Evolutionary conservation across 1,284 basidiomycete genomes (phyloP).

Genomic region (Stereum hirsutum): DNA sequence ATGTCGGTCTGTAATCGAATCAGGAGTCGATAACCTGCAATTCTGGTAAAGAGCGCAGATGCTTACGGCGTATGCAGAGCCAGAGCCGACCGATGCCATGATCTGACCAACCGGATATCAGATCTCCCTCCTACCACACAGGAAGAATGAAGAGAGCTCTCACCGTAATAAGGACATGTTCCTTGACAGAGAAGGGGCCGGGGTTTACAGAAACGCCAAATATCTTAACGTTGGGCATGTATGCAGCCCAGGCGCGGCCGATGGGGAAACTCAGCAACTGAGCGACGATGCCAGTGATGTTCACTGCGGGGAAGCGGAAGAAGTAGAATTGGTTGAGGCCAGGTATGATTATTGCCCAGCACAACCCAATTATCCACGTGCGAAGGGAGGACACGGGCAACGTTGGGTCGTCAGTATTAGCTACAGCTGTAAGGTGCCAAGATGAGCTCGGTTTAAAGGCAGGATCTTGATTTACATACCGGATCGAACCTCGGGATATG

Average conservation of each 20-base stretch:
- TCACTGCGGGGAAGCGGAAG: constrained; percentile 11
- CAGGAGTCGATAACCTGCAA: constrained; percentile 47
- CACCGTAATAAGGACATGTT: constrained; percentile 52
- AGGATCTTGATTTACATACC: constrained; percentile 46
- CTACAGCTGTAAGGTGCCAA: constrained; percentile 46
- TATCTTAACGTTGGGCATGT: constrained; percentile 47
- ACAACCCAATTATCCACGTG: constrained; percentile 44
- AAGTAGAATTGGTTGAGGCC: constrained; percentile 27
- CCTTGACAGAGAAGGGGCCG: constrained; percentile 43
- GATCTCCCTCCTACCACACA: constrained; percentile 8
- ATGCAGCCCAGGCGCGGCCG: constrained; percentile 48
- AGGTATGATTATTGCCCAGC: constrained; percentile 35
- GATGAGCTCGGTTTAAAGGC: constrained; percentile 25
- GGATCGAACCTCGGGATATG: constrained; percentile 56
- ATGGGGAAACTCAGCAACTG: constrained; percentile 59
- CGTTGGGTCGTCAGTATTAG: constrained; percentile 51
- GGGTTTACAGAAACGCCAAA: constrained; percentile 55
- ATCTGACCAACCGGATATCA: constrained; percentile 21
- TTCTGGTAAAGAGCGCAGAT: constrained; percentile 40
- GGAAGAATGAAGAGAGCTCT: constrained; percentile 20
- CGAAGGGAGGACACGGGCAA: constrained; percentile 54
- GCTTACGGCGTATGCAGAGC: constrained; percentile 13
- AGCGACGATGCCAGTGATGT: constrained; percentile 32
- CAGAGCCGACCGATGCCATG: constrained; percentile 18
- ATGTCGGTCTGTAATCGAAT: constrained; percentile 51